Conservation (phyloP, 768 basidiomycete species). For the Collybia sordida region DNA sequence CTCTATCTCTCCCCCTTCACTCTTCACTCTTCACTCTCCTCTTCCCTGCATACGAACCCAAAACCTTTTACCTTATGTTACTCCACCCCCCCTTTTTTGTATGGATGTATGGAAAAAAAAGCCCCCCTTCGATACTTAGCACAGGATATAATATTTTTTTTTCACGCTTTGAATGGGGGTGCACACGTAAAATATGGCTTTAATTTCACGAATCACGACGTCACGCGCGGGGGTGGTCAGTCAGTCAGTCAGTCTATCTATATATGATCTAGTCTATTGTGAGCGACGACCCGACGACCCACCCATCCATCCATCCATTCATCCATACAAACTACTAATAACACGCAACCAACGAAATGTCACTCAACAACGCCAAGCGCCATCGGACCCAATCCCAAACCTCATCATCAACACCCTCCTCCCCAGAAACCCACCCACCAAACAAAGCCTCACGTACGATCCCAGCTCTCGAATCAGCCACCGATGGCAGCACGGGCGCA, state of each 20-base stretch:
- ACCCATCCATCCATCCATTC: no score
- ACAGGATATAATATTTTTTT: constrained; percentile 11
- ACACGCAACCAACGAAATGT: constrained; percentile 6
- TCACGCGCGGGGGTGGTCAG: no score
- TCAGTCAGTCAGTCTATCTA: no score
- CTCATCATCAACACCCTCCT: constrained; percentile 32
- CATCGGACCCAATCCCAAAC: constrained; percentile 36
- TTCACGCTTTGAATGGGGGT: not conserved
- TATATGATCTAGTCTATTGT: no score
- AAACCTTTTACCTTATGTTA: constrained; percentile 13
- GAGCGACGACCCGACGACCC: no score
- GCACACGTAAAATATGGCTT: not conserved
- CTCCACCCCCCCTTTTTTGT: not conserved
- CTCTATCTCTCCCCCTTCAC: constrained; percentile 1
- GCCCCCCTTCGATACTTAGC: constrained; percentile 6
- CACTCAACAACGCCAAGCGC: constrained; percentile 29
- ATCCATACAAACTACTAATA: no score
- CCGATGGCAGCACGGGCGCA: no score
- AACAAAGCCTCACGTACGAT: constrained; percentile 28
- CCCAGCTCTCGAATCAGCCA: constrained; percentile 9
- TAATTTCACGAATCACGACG: not conserved
- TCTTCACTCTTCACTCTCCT: constrained; percentile 5
- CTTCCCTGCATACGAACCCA: no score
- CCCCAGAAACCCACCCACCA: constrained; percentile 23
- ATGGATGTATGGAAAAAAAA: constrained; percentile 7